Conservation (phyloP, 176 grass and related monocot species). For the Eleusine indica region DNA sequence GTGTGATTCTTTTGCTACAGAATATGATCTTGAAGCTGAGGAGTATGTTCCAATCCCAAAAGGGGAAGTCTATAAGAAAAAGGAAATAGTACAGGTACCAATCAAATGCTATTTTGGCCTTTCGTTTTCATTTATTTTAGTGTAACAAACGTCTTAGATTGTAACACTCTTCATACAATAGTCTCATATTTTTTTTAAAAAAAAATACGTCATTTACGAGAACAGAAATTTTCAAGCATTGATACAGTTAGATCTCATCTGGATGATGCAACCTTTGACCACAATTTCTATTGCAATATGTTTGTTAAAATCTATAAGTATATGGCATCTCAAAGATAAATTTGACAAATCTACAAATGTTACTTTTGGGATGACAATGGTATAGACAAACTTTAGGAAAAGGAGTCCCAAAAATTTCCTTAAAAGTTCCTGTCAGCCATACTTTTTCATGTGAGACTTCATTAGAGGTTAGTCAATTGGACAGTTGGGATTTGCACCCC, state of each 20-base stretch:
- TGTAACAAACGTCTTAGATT: neutral
- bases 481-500: neutral
- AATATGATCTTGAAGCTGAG: conserved; percentile 98
- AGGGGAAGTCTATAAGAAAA: conserved; percentile 98
- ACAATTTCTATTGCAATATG: neutral
- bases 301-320: neutral
- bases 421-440: neutral
- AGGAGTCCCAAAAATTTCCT: neutral
- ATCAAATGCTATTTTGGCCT: neutral
- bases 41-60: conserved; percentile 99
- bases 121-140: conserved; percentile 11
- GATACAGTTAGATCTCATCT: neutral
- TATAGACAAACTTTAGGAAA: neutral
- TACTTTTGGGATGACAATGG: neutral
- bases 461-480: neutral
- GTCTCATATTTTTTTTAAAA: neutral
- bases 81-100: conserved; percentile 94
- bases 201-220: neutral
- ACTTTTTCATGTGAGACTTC: neutral
- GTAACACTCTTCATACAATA: neutral
- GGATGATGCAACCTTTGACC: neutral
- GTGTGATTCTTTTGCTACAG: conserved; percentile 98
- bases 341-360: neutral
- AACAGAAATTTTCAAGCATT: neutral
- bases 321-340: neutral